phyloP scores from a whole-genome alignment of 768 basidiomycete species.

The Boletus vermiculosoides region DNA sequence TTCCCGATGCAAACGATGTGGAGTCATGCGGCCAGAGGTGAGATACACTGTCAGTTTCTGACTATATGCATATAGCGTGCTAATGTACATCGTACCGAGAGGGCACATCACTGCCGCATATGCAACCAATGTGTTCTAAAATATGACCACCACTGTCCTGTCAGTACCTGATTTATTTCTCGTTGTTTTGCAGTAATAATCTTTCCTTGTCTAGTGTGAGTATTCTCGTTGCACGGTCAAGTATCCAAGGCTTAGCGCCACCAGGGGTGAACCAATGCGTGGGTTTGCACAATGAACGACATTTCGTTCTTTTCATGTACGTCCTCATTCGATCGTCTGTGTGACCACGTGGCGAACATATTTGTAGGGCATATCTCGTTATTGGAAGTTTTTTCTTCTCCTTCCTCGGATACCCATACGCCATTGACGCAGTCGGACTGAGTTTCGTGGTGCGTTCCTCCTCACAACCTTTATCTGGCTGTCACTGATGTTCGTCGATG shows the following conservation, averaged over 20 bases:
- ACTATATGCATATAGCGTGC: neutral
- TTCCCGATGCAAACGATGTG: constrained; percentile 70
- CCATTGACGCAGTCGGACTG: constrained; percentile 59
- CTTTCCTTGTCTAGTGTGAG: constrained; percentile 38
- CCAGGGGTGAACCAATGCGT: constrained; percentile 98
- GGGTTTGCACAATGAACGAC: constrained; percentile 91
- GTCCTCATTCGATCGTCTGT: constrained; percentile 21
- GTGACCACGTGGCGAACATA: neutral
- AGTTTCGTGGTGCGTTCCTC: constrained; percentile 40
- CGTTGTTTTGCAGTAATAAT: neutral
- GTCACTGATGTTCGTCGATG: neutral
- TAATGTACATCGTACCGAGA: constrained; percentile 43
- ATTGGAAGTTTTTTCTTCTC: constrained; percentile 62
- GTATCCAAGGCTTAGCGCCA: neutral
- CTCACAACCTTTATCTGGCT: neutral
- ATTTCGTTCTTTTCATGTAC: constrained; percentile 94
- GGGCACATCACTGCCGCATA: constrained; percentile 90
- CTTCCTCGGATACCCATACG: constrained; percentile 59
- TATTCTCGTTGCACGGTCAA: constrained; percentile 3
- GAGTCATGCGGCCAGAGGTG: constrained; percentile 74
- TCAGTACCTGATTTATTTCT: constrained; percentile 40
- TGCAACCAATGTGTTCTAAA: constrained; percentile 89
- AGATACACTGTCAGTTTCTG: constrained; percentile 22
- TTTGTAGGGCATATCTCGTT: constrained; percentile 73
- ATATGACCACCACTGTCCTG: constrained; percentile 90